A percentile compares a stretch with the other conserved stretches of the same genome.
These are phyloP conservation scores for Canariomyces notabilis DNA, from an alignment of 2,329 filamentous ascomycete genomes.

Conservation along the genomic window DNA sequence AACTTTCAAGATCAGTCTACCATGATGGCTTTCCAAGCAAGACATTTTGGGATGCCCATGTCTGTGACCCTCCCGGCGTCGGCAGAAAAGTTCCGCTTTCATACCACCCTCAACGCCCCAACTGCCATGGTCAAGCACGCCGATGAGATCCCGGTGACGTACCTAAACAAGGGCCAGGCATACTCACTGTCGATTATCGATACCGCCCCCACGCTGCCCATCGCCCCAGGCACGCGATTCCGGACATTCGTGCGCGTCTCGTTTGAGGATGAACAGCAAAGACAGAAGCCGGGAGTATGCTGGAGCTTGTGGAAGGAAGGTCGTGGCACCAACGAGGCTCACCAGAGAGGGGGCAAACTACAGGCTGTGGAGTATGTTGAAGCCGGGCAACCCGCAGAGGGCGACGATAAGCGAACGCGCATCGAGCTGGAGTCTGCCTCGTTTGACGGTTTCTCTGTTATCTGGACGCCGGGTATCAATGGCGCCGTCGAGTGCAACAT, in stretches of 20 bases:
- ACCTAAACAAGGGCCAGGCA: slow-evolving; percentile 94
- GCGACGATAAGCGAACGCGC: slow-evolving; percentile 61
- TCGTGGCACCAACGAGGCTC: slow-evolving; percentile 89
- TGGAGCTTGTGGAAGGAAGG: slow-evolving; percentile 93
- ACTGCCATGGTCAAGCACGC: slow-evolving; percentile 91
- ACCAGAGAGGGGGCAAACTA: slow-evolving; percentile 85
- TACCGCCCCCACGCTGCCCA: slow-evolving; percentile 57
- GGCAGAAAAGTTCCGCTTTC: slow-evolving; percentile 77
- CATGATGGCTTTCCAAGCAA: slow-evolving; percentile 51
- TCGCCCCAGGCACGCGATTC: slow-evolving; percentile 63
- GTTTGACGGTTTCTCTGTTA: slow-evolving; percentile 89
- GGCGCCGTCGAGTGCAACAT: slow-evolving; percentile 73
- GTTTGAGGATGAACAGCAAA: slow-evolving; percentile 93
- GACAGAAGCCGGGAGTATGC: slow-evolving; percentile 64
- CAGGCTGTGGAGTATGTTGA: slow-evolving; percentile 94
- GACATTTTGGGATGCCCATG: slow-evolving; percentile 43
- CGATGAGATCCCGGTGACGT: slow-evolving; percentile 93
- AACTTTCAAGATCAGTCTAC: slow-evolving; percentile 58
- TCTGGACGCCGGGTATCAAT: slow-evolving; percentile 72
- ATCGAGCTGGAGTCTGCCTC: slow-evolving; percentile 71
- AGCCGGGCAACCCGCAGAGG: slow-evolving; percentile 52
- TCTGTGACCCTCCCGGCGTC: slow-evolving; percentile 45
- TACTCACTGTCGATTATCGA: slow-evolving; percentile 85
- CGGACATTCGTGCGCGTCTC: slow-evolving; percentile 92
- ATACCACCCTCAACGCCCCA: slow-evolving; percentile 83